A percentile compares a stretch with the other conserved stretches of the same genome.
These are phyloP conservation scores for Saccharomycopsis hybrid DNA, from an alignment of 1,139 yeast genomes.

Conservation along the genomic window DNA sequence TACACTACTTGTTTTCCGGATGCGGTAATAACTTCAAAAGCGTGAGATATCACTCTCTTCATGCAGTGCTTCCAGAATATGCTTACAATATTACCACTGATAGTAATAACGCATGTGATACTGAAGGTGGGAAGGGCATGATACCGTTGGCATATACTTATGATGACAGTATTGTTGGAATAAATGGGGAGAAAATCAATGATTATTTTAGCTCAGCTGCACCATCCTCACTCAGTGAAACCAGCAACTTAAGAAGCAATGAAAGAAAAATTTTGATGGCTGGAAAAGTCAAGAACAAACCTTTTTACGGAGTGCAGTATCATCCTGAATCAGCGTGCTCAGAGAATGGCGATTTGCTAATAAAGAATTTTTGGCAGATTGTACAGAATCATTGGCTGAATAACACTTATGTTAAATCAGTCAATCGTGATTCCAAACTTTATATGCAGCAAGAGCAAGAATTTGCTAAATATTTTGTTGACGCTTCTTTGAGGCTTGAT, in stretches of 20 bases:
- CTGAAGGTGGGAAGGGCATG: conserved; percentile 27
- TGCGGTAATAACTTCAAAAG: conserved; percentile 48
- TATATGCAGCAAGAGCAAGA: conserved; percentile 36
- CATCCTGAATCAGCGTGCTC: conserved; percentile 97
- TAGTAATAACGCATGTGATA: neutral
- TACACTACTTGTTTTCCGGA: conserved; percentile 19
- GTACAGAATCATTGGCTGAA: conserved; percentile 42
- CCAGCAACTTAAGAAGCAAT: too few species aligned
- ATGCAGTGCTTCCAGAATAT: conserved; percentile 34
- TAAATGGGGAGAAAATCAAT: too few species aligned
- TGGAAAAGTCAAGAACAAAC: conserved; percentile 50
- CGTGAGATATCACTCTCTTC: conserved; percentile 86
- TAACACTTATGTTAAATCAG: too few species aligned
- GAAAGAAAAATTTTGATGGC: conserved; percentile 88
- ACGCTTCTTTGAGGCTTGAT: conserved; percentile 8
- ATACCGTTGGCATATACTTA: conserved; percentile 56
- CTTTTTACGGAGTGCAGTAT: conserved; percentile 91
- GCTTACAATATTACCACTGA: neutral
- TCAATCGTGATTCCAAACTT: conserved; percentile 18
- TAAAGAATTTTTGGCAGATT: conserved; percentile 55
- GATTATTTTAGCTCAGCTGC: too few species aligned
- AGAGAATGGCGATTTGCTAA: conserved; percentile 48
- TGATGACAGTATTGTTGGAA: too few species aligned
- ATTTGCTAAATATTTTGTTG: conserved; percentile 25
- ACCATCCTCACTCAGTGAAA: too few species aligned